phyloP scores from a whole-genome alignment of 805 yeast species.

The Komagataella mondaviorum region DNA sequence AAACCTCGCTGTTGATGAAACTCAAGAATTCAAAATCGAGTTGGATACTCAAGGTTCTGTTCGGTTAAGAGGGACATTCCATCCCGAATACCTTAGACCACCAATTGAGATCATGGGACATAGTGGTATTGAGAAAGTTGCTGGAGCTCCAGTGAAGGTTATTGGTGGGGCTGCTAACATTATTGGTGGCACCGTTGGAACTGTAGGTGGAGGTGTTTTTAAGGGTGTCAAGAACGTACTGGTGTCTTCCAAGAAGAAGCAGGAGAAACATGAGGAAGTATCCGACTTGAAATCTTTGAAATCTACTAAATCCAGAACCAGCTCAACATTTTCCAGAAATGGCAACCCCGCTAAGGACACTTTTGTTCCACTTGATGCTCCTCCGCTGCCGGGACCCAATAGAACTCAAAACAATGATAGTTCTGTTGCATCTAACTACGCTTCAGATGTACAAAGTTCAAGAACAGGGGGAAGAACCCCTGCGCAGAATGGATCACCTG shows the following conservation, averaged over 20 bases:
- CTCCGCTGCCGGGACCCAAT: constrained; percentile 1
- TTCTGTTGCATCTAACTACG: background rate
- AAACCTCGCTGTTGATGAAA: constrained; percentile 27
- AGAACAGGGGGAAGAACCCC: background rate
- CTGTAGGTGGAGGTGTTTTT: constrained; percentile 23
- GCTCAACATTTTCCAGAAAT: background rate
- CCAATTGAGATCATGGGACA: constrained; percentile 23
- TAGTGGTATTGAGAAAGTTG: constrained; percentile 24
- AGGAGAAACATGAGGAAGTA: background rate
- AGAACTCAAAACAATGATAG: background rate
- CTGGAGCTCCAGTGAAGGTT: constrained; percentile 32
- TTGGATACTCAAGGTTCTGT: constrained; percentile 56
- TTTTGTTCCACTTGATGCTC: background rate
- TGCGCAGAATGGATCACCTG: background rate
- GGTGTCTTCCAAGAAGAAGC: constrained; percentile 7
- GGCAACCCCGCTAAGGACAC: background rate
- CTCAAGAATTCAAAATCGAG: constrained; percentile 28
- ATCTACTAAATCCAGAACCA: background rate
- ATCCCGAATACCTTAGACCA: constrained; percentile 61
- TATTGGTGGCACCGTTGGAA: constrained; percentile 30
- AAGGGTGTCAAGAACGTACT: constrained; percentile 36
- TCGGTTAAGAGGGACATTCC: constrained; percentile 38
- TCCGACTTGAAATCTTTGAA: background rate
- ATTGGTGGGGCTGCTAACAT: constrained; percentile 30
- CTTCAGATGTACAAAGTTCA: background rate